These are phyloP conservation scores for Talaromyces wortmannii DNA, from an alignment of 495 filamentous ascomycete species.

Conservation along the genomic window DNA sequence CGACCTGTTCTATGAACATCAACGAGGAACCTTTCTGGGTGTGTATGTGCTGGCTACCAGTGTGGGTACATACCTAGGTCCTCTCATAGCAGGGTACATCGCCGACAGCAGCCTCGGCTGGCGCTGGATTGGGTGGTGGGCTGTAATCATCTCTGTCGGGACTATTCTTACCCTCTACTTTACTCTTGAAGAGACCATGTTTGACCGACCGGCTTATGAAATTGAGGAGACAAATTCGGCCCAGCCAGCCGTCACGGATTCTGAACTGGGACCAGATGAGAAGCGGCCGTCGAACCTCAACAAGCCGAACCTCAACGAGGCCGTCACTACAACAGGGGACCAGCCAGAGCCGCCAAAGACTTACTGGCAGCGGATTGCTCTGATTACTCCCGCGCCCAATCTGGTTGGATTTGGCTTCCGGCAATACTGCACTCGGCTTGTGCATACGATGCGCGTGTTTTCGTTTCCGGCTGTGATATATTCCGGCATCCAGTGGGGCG, in stretches of 20 bases:
- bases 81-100: conserved; percentile 21
- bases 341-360: conserved; percentile 10
- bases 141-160: conserved; percentile 18
- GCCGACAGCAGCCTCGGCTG: conserved; percentile 13
- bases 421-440: conserved; percentile 16
- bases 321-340: background rate
- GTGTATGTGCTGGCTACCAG: conserved; percentile 20
- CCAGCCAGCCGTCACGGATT: background rate
- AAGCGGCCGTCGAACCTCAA: background rate
- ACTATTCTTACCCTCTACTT: conserved; percentile 16
- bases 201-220: conserved; percentile 14
- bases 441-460: conserved; percentile 22
- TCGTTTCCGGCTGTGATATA: conserved; percentile 25
- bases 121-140: conserved; percentile 25
- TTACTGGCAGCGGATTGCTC: conserved; percentile 19
- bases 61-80: conserved; percentile 25
- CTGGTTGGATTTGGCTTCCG: conserved; percentile 19
- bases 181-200: conserved; percentile 18
- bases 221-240: background rate
- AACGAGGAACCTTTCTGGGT: conserved; percentile 15
- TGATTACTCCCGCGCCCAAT: conserved; percentile 19
- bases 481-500: conserved; percentile 27
- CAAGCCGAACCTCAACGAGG: background rate
- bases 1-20: conserved; percentile 20
- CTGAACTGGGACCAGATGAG: conserved; percentile 9